Evolutionary conservation across 495 filamentous ascomycete genomes (phyloP).

Genomic region (Halenospora varia): DNA sequence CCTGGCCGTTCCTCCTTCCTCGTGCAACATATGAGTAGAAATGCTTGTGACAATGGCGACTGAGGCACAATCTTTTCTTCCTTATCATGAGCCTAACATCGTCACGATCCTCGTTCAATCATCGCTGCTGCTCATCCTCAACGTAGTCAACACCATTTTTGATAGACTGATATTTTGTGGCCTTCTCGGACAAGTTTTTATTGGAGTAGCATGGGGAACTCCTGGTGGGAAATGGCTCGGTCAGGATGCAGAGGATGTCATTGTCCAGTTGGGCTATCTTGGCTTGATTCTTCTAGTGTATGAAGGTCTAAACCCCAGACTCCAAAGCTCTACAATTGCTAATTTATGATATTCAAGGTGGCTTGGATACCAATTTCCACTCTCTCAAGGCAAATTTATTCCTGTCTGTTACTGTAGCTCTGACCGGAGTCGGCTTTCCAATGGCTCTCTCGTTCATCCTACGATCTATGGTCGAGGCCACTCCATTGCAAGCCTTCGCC

Average conservation of each 20-base stretch:
- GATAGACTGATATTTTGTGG: conserved; percentile 65
- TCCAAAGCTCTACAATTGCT: background rate
- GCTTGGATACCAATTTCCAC: conserved; percentile 58
- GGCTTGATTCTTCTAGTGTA: conserved; percentile 73
- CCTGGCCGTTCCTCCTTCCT: too few relatives aligned
- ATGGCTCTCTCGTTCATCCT: conserved; percentile 67
- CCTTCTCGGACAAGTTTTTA: conserved; percentile 68
- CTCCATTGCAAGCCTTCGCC: conserved; percentile 51
- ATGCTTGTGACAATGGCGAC: background rate
- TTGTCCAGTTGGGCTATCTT: conserved; percentile 71
- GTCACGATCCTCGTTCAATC: conserved; percentile 54
- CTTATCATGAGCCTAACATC: conserved; percentile 59
- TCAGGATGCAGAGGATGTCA: conserved; percentile 39
- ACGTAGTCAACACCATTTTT: conserved; percentile 51
- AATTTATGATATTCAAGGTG: conserved; percentile 35
- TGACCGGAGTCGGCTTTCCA: conserved; percentile 59
- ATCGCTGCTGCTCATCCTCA: conserved; percentile 63
- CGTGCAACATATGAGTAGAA: too few relatives aligned
- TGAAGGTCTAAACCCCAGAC: conserved; percentile 41
- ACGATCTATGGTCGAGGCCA: conserved; percentile 23
- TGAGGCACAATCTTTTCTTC: conserved; percentile 20
- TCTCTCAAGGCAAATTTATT: conserved; percentile 55
- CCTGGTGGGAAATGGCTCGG: conserved; percentile 50
- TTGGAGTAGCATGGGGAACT: conserved; percentile 66
- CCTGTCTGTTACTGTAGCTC: conserved; percentile 56